These are phyloP conservation scores for Pisolithus orientalis DNA, from an alignment of 768 basidiomycete species.

Conservation along the genomic window DNA sequence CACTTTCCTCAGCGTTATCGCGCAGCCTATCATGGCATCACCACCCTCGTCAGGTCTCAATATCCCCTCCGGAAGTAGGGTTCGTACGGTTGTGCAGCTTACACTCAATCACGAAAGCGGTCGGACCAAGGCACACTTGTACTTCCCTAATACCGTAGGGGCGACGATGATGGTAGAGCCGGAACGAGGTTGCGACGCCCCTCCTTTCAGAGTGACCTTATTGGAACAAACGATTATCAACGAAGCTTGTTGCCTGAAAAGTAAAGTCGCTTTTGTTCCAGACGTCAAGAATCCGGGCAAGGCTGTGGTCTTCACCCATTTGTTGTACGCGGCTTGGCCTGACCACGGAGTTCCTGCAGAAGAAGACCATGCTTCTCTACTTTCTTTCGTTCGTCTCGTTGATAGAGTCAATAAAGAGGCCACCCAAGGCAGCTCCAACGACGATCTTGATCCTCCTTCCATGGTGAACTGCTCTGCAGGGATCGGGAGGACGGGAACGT, in stretches of 20 bases:
- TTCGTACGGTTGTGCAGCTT: constrained; percentile 78
- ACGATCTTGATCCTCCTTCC: constrained; percentile 65
- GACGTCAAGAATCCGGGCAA: constrained; percentile 24
- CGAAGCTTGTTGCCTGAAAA: constrained; percentile 56
- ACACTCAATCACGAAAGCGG: constrained; percentile 68
- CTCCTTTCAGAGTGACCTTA: constrained; percentile 54
- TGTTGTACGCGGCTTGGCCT: constrained; percentile 76
- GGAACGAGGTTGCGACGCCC: constrained; percentile 34
- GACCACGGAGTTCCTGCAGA: constrained; percentile 75
- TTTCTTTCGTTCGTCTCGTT: constrained; percentile 60
- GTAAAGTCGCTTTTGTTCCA: constrained; percentile 50
- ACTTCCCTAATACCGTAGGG: constrained; percentile 63
- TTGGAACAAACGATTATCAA: constrained; percentile 37
- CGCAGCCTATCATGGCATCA: constrained; percentile 36
- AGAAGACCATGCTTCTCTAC: constrained; percentile 51
- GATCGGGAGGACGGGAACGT: constrained; percentile 81
- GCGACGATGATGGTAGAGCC: constrained; percentile 42
- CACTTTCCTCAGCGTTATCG: constrained; percentile 67
- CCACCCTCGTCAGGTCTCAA: constrained; percentile 26
- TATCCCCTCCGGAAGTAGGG: constrained; percentile 33
- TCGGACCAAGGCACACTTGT: constrained; percentile 66
- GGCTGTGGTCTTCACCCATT: constrained; percentile 55
- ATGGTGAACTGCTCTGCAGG: constrained; percentile 86
- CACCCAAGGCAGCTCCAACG: constrained; percentile 13
- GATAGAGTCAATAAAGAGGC: constrained; percentile 53